Evolutionary conservation across 192 early-diverging fungal genomes (phyloP), one percentile per base, ranked within the genome.

Genomic region (Oehlia diaphana): DNA sequence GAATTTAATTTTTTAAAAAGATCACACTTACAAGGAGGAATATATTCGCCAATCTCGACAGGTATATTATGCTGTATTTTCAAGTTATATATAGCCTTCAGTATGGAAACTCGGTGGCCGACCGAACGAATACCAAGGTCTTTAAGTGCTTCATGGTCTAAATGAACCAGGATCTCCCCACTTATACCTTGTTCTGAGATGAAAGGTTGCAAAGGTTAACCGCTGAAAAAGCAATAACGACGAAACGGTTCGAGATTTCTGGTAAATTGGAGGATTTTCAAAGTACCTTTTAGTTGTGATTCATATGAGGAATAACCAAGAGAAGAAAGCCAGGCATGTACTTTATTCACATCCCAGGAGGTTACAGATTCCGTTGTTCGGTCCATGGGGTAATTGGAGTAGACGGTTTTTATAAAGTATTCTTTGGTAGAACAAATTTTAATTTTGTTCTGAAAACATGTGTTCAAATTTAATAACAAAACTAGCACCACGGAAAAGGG

Each of bases 81-180:
- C 23, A 95, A 82, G 63, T 93, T 90, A 72, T 96, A 96, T 69
- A 99, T 93, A 13, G 94, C 92, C 76, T 94, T 95, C 62, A 99
- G 88, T n/a, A 99, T 88, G n/a, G 90, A 86, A 31, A 98, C 87
- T 35, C 97, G 87, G 63, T 95, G 92, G 3, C 97, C 97, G 19
- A 98, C 90, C 2, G 95, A 93, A 65, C 85, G 86, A 63, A 99
- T 90, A 7, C 91, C 92, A 69, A 99, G 83, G 79, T 97, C 96
- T 83, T 93, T 94, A 74, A 99, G 87, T 47, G 97, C 89, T 64
- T 93, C 94, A 84, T 98, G 96, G 85, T 97, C 95, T 23, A 97
- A 91, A 81, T 94, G 91, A 47, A 95, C 84, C 6, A 99, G 88
- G 8, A 96, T 86, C 65, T 96, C 95, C 71, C 97, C 97, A 33